Percentiles rank a stretch among this genome's conserved stretches.
Conservation (phyloP, 164 flowering plant genomes). For the Chloranthus sessilifolius region DNA sequence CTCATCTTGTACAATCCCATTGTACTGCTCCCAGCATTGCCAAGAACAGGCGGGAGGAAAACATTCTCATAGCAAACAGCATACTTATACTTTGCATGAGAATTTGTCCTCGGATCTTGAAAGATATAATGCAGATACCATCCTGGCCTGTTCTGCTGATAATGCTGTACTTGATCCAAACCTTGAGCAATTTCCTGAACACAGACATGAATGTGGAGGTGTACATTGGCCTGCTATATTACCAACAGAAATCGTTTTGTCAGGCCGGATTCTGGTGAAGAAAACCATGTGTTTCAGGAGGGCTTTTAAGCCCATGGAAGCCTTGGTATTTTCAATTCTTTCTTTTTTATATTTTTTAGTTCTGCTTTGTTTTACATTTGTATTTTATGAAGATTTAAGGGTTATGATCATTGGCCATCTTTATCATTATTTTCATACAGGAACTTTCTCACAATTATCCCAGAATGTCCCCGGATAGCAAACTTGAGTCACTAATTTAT, state of each 20-base stretch:
- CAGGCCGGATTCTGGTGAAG: conserved; percentile 65
- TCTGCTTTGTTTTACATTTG: background rate
- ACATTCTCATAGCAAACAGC: conserved; percentile 8
- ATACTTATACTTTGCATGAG: conserved; percentile 5
- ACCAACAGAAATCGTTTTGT: conserved; percentile 71
- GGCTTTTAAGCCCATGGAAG: conserved; percentile 13
- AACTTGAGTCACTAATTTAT: conserved; percentile 65
- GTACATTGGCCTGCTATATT: conserved; percentile 71
- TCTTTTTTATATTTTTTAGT: conserved; percentile 4
- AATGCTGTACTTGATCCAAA: conserved; percentile 7
- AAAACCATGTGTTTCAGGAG: conserved; percentile 20
- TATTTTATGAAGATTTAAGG: too few species aligned
- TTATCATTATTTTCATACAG: conserved; percentile 32
- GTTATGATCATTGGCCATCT: too few species aligned
- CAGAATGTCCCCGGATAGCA: conserved; percentile 39
- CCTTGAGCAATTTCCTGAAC: conserved; percentile 38
- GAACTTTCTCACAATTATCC: conserved; percentile 63
- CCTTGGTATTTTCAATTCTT: conserved; percentile 37
- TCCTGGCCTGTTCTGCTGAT: conserved; percentile 11
- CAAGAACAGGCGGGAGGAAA: conserved; percentile 58
- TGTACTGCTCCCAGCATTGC: conserved; percentile 70
- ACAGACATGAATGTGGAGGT: conserved; percentile 80
- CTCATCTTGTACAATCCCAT: conserved; percentile 58
- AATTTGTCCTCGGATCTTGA: conserved; percentile 31
- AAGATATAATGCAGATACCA: conserved; percentile 29